Conservation (phyloP, 352 stramenopile genomes). For the Pythium insidiosum region DNA sequence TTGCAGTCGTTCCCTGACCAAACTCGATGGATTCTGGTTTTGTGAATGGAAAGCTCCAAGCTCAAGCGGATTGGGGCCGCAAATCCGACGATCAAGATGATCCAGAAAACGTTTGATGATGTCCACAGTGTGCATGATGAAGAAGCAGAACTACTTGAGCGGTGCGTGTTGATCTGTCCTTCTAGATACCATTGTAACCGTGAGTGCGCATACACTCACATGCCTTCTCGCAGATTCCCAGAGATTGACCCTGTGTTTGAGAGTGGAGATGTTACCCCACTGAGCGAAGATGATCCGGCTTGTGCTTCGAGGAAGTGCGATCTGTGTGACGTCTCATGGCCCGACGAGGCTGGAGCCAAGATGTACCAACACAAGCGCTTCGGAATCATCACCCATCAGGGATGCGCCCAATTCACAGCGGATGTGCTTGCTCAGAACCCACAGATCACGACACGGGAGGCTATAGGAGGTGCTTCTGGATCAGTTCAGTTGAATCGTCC, state of each 20-base stretch:
- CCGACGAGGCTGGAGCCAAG: conserved; percentile 37
- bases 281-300: conserved; percentile 16
- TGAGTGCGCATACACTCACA: too few relatives aligned
- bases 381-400: conserved; percentile 58
- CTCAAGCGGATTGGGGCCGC: conserved; percentile 55
- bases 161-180: conserved; percentile 12
- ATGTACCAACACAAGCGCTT: conserved; percentile 51
- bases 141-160: conserved; percentile 37
- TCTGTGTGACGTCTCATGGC: conserved; percentile 80
- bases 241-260: conserved; percentile 74
- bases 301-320: conserved; percentile 39
- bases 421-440: conserved; percentile 53
- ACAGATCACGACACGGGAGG: conserved; percentile 43
- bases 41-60: conserved; percentile 30
- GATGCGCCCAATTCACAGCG: conserved; percentile 65
- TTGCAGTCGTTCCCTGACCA: too few relatives aligned
- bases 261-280: conserved; percentile 41
- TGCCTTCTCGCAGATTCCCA: conserved; percentile 22
- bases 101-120: conserved; percentile 70
- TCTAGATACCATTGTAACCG: too few relatives aligned
- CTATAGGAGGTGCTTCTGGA: too few relatives aligned
- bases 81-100: conserved; percentile 60
- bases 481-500: conserved; percentile 59
- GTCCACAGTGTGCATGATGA: conserved; percentile 29
- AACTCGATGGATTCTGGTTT: too few relatives aligned